Evolutionary conservation across 192 early-diverging fungal genomes (phyloP), one percentile per base, ranked within the genome.

Genomic region (Coemansia sp.): DNA sequence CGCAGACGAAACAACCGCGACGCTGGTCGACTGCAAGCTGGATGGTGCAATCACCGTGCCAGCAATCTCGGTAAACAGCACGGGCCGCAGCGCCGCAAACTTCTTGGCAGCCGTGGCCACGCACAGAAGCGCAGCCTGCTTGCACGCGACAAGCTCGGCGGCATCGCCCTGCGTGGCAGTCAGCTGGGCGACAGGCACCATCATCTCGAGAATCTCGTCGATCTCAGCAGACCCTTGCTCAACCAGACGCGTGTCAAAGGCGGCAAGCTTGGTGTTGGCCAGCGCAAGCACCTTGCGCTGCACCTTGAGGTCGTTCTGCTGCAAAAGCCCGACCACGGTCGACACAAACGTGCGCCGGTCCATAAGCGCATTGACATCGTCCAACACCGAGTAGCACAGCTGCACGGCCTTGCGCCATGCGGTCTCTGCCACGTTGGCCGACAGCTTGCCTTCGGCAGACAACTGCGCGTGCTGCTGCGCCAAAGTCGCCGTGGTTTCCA

Each of bases 51-150:
- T 77, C 48, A 92, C 63, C 2, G 70, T 42, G 12, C 68, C 78
- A 18, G 93, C 63, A n/a, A 89, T 70, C 7, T 75, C 68, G 8
- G 84, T 66, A 66, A 94, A 93, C 64, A 85, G 77, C 17, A 80
- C 80, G 14, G 89, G 84, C 28, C 89, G 86, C 17, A 68, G 68
- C 31, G 77, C 69, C 10, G 88, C 91, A 74, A 93, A 88, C 28
- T 80, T 66, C 22, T 80, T 84, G 10, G 89, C 87, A 48, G 96
- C 84, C 25, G 90, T 86, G 8, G 91, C 85, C 32, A 97, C 67
- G 71, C 94, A 95, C 50, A 91, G 64, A 38, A 97, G 72, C 17
- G 90, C 91, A 0, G 89, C 83, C 73, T 95, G 92, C 75, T 88
- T 91, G 75, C 87, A 89, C 61, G 85, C 79, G 11, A 67, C 64